These are phyloP conservation scores for Bipolaris gigantea DNA, from an alignment of 2,329 filamentous ascomycete species.

Conservation along the genomic window DNA sequence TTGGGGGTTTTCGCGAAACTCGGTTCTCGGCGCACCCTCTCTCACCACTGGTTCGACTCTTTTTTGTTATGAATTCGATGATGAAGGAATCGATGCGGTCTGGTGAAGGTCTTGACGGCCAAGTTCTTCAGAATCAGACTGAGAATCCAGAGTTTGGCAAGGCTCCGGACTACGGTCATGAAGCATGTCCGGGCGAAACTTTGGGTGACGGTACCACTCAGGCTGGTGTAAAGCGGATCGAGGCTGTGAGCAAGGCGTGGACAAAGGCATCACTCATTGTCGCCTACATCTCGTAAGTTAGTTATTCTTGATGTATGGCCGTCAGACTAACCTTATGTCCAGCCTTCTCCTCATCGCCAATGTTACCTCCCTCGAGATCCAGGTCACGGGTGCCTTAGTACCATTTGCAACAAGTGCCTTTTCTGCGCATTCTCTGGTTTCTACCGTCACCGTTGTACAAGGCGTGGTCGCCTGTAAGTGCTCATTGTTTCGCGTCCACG, in stretches of 20 bases:
- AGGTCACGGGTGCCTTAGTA: conserved; percentile 63
- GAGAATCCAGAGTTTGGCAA: conserved; percentile 11
- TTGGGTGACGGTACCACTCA: conserved; percentile 34
- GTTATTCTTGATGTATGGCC: not conserved
- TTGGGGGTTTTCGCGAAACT: not conserved
- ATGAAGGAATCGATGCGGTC: conserved; percentile 17
- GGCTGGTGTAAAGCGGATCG: conserved; percentile 53
- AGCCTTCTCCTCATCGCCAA: conserved; percentile 62
- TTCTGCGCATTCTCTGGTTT: conserved; percentile 64
- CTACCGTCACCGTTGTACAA: conserved; percentile 66
- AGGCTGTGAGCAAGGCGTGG: conserved; percentile 55
- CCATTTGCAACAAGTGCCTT: conserved; percentile 70
- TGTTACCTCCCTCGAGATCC: conserved; percentile 67
- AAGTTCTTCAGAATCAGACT: conserved; percentile 1
- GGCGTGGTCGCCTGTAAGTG: conserved; percentile 57
- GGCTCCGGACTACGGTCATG: conserved; percentile 6
- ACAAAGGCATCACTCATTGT: conserved; percentile 50
- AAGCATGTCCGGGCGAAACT: conserved; percentile 7
- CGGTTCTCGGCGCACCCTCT: not conserved
- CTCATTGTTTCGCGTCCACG: not conserved
- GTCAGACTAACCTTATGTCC: conserved; percentile 15
- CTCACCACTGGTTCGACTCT: not conserved
- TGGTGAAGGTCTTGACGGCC: not conserved
- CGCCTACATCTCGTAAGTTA: conserved; percentile 49
- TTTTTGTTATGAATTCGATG: not conserved